phyloP scores from a whole-genome alignment of 2,329 filamentous ascomycete species.

The Graphilbum fragrans region DNA sequence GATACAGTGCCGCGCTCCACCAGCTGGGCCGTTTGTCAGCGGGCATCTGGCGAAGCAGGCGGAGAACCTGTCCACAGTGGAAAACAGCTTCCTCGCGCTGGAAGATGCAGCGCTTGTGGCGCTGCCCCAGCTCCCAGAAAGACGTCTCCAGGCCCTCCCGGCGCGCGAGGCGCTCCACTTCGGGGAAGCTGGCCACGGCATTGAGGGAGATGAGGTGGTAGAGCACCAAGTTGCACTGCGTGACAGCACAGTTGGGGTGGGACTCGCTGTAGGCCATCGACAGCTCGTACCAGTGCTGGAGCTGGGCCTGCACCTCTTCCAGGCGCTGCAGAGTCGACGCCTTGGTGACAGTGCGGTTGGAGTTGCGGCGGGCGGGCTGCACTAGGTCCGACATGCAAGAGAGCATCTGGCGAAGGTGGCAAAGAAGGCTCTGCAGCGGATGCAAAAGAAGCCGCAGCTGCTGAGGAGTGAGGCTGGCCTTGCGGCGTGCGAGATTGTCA shows the following conservation, averaged over 20 bases:
- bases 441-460: conserved; percentile 57
- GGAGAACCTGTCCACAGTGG: conserved; percentile 56
- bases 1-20: conserved; percentile 61
- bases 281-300: conserved; percentile 58
- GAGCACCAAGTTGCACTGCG: conserved; percentile 53
- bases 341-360: conserved; percentile 38
- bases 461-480: conserved; percentile 31
- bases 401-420: conserved; percentile 51
- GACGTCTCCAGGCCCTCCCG: conserved; percentile 41
- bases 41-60: conserved; percentile 48
- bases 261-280: conserved; percentile 40
- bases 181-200: conserved; percentile 53
- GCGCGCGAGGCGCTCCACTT: conserved; percentile 54
- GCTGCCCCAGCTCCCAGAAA: conserved; percentile 39
- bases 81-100: conserved; percentile 52
- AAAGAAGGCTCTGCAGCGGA: conserved; percentile 53
- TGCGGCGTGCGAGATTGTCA: conserved; percentile 43
- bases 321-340: conserved; percentile 47
- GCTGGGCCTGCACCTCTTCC: conserved; percentile 50
- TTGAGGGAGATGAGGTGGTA: conserved; percentile 63
- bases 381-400: conserved; percentile 50
- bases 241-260: conserved; percentile 46
- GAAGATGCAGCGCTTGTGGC: conserved; percentile 51
- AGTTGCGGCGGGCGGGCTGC: conserved; percentile 23
- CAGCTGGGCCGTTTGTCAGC: conserved; percentile 49